Conservation (phyloP, 495 filamentous ascomycete species). For the Xylaria telfairii region DNA sequence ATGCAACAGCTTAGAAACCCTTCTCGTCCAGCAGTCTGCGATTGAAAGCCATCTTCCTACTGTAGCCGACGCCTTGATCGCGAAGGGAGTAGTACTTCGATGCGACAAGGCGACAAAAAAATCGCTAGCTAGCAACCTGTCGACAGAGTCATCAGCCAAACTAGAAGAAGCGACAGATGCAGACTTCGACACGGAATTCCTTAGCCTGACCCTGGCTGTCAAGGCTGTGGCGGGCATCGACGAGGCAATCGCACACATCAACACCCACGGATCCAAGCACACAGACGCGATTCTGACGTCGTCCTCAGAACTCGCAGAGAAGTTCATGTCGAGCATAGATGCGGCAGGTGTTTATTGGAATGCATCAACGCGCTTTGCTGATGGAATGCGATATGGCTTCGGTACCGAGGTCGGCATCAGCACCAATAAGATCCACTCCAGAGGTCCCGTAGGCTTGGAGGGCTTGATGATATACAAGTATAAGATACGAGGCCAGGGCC, state of each 20-base stretch:
- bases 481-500: constrained; percentile 79
- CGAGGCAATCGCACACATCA: constrained; percentile 86
- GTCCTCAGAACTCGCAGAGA: constrained; percentile 66
- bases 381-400: constrained; percentile 96
- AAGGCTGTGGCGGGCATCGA: constrained; percentile 74
- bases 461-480: constrained; percentile 98
- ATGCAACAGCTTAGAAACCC: constrained; percentile 89
- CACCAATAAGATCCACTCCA: constrained; percentile 96
- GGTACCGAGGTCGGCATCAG: constrained; percentile 98
- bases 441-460: constrained; percentile 92
- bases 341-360: constrained; percentile 97
- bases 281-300: constrained; percentile 89
- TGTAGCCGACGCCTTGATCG: constrained; percentile 73
- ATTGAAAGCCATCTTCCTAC: constrained; percentile 70
- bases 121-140: constrained; percentile 55
- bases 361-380: constrained; percentile 89
- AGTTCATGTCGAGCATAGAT: constrained; percentile 84
- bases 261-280: constrained; percentile 89
- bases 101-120: constrained; percentile 75
- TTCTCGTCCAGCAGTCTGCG: constrained; percentile 81
- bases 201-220: constrained; percentile 82
- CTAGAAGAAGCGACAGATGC: constrained; percentile 67
- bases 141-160: constrained; percentile 39
- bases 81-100: constrained; percentile 80
- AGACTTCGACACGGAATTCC: constrained; percentile 90